Evolutionary conservation across 352 stramenopile species (phyloP).

Genomic region (Phytopythium sindhum): DNA sequence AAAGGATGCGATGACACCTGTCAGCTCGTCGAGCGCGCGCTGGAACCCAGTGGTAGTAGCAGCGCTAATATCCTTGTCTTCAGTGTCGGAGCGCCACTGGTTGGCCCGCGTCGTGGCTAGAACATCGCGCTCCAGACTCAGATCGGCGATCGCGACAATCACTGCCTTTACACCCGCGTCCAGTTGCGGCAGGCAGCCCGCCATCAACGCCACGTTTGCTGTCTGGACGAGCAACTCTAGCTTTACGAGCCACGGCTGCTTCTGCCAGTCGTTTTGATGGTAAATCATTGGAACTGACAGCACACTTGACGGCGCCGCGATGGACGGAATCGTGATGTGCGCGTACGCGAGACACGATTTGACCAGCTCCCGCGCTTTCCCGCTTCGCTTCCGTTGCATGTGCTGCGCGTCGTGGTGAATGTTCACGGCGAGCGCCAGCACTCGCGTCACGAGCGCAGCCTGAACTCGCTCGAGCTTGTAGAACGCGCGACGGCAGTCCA

Average conservation of each 20-base stretch:
- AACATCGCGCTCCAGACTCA: conserved; percentile 27
- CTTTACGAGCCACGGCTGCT: conserved; percentile 22
- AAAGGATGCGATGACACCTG: conserved; percentile 42
- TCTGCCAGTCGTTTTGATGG: not conserved
- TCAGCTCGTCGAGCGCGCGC: conserved; percentile 15
- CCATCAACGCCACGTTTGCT: conserved; percentile 66
- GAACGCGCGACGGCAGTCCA: conserved; percentile 83
- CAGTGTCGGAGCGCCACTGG: not conserved
- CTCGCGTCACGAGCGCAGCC: conserved; percentile 44
- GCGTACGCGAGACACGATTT: conserved; percentile 89
- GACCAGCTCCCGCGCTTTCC: conserved; percentile 65
- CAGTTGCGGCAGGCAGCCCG: conserved; percentile 80
- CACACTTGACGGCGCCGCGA: conserved; percentile 28
- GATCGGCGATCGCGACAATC: conserved; percentile 73
- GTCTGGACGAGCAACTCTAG: conserved; percentile 65
- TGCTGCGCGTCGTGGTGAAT: conserved; percentile 23
- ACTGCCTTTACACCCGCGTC: conserved; percentile 81
- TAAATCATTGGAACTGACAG: not conserved
- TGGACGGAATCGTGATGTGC: conserved; percentile 88
- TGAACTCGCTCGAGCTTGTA: conserved; percentile 86
- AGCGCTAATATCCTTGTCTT: not conserved
- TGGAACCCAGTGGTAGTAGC: not conserved
- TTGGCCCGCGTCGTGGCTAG: not conserved
- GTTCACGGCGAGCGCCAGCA: conserved; percentile 62
- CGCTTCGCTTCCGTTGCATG: conserved; percentile 14